Percentiles rank a stretch among this genome's conserved stretches.
These are phyloP conservation scores for thale cress (Arabidopsis thaliana) DNA, from an alignment of 345 rosid species.

Conservation along the genomic window DNA sequence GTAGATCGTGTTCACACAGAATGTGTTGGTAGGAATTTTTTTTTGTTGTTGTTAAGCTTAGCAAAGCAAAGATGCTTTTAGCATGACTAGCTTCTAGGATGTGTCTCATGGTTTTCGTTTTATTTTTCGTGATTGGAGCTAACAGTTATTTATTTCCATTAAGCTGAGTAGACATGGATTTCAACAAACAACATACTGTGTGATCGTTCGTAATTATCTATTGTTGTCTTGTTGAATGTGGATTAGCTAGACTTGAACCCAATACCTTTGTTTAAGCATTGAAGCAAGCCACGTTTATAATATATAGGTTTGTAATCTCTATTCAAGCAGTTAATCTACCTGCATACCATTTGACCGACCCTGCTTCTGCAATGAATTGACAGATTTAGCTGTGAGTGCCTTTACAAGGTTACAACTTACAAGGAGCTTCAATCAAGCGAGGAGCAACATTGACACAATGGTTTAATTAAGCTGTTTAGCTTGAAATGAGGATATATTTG, in stretches of 20 bases:
- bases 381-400: slow-evolving; percentile 1
- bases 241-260: slow-evolving; percentile 11
- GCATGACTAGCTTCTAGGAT: slow-evolving; percentile 17
- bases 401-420: slow-evolving; percentile 10
- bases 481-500: slow-evolving; percentile 1
- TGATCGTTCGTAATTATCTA: not conserved
- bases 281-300: not conserved
- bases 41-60: slow-evolving; percentile 3
- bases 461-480: not conserved
- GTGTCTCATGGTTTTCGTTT: not conserved
- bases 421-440: not conserved
- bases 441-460: not conserved
- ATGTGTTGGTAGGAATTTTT: slow-evolving; percentile 9
- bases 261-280: slow-evolving; percentile 6
- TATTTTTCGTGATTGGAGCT: slow-evolving; percentile 3
- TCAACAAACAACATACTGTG: not conserved
- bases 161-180: slow-evolving; percentile 2
- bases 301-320: not conserved
- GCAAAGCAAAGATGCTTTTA: slow-evolving; percentile 17
- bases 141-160: not conserved
- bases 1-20: slow-evolving; percentile 11
- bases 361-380: not conserved
- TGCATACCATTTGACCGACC: not conserved
- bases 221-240: not conserved
- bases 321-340: not conserved